Evolutionary conservation across 2,329 filamentous ascomycete species (phyloP).

Genomic region (Calonectria pseudoturangicola): DNA sequence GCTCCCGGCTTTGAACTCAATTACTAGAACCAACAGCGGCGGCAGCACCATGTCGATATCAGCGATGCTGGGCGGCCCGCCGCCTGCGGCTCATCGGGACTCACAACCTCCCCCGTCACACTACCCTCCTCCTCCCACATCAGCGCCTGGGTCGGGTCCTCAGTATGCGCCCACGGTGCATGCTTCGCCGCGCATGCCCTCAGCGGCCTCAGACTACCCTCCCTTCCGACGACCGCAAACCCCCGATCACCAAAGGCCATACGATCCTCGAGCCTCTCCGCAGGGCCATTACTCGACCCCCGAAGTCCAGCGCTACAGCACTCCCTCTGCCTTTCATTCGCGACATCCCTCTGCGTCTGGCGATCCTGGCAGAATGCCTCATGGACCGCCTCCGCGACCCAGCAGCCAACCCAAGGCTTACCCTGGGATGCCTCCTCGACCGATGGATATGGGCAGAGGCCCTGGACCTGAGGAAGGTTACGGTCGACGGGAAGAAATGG

Average conservation of each 20-base stretch:
- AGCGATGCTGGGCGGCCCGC: conserved; percentile 74
- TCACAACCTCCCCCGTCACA: conserved; percentile 62
- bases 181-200: conserved; percentile 74
- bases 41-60: conserved; percentile 78
- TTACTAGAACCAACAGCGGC: conserved; percentile 67
- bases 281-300: conserved; percentile 73
- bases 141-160: conserved; percentile 64
- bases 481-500: conserved; percentile 69
- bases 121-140: conserved; percentile 65
- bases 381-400: conserved; percentile 68
- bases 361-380: conserved; percentile 64
- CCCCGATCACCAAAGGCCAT: conserved; percentile 79
- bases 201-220: conserved; percentile 74
- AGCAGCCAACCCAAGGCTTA: conserved; percentile 72
- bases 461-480: conserved; percentile 66
- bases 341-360: conserved; percentile 68
- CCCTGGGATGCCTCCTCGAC: conserved; percentile 65
- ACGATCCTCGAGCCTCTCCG: conserved; percentile 71
- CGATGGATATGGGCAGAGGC: conserved; percentile 67
- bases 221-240: conserved; percentile 82
- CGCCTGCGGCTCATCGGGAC: conserved; percentile 64
- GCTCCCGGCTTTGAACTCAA: conserved; percentile 70
- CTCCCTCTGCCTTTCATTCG: conserved; percentile 73
- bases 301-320: conserved; percentile 75
- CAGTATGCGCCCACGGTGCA: conserved; percentile 70